A percentile compares a stretch with the other conserved stretches of the same genome.
Conservation (phyloP, 495 filamentous ascomycete genomes). For the Neurospora sp. region DNA sequence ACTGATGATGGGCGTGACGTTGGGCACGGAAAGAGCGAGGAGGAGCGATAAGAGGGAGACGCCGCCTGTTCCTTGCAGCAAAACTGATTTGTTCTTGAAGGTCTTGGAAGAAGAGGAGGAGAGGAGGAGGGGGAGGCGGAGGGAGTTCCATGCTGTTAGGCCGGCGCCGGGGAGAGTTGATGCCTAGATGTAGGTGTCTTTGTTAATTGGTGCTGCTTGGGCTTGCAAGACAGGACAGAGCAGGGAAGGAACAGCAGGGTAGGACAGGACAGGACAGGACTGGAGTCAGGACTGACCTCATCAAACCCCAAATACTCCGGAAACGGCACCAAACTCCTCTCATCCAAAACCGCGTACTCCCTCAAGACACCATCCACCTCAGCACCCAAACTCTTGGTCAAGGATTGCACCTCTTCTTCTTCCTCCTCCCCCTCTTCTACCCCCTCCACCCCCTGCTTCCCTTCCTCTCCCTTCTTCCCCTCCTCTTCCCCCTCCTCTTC, state of each 20-base stretch:
- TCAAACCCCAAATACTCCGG: slow-evolving; percentile 16
- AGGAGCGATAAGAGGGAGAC: slow-evolving; percentile 13
- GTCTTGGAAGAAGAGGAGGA: too few relatives aligned
- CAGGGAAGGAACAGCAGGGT: too few relatives aligned
- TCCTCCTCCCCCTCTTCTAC: too few relatives aligned
- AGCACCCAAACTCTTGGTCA: slow-evolving; percentile 6
- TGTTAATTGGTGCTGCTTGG: too few relatives aligned
- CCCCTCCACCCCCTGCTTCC: too few relatives aligned
- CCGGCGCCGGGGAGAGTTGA: slow-evolving; percentile 8
- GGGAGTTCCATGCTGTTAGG: slow-evolving; percentile 8
- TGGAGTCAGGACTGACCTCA: too few relatives aligned
- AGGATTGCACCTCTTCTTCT: too few relatives aligned
- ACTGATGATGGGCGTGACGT: slow-evolving; percentile 27
- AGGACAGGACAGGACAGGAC: too few relatives aligned
- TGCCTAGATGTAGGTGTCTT: too few relatives aligned
- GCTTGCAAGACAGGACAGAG: too few relatives aligned
- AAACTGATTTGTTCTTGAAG: background rate
- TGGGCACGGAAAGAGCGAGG: slow-evolving; percentile 12
- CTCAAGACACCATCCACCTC: slow-evolving; percentile 20
- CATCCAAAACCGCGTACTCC: slow-evolving; percentile 21
- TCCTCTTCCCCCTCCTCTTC: too few relatives aligned
- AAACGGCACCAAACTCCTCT: slow-evolving; percentile 11
- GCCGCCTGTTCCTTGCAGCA: slow-evolving; percentile 14
- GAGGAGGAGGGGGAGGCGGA: background rate
- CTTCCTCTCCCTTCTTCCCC: too few relatives aligned